These are phyloP conservation scores for Phytophthora cajani DNA, from an alignment of 352 stramenopile species.

Conservation along the genomic window DNA sequence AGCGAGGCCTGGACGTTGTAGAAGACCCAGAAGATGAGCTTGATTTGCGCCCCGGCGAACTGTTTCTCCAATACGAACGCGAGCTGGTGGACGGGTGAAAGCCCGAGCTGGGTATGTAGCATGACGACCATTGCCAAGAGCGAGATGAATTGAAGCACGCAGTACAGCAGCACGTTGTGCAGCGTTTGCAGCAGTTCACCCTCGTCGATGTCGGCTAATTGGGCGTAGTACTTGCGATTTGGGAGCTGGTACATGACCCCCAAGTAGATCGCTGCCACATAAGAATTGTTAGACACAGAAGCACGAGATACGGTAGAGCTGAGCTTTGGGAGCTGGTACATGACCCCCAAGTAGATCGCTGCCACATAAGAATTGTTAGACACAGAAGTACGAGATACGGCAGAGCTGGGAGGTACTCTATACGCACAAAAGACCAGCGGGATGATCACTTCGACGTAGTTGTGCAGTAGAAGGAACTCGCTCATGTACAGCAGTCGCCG, in stretches of 20 bases:
- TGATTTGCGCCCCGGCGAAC: constrained; percentile 28
- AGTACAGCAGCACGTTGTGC: constrained; percentile 21
- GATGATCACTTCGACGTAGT: constrained; percentile 20
- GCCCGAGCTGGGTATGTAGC: constrained; percentile 7
- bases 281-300: not conserved
- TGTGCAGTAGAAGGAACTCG: constrained; percentile 14
- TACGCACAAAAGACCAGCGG: constrained; percentile 12
- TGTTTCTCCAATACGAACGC: constrained; percentile 40
- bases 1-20: constrained; percentile 29
- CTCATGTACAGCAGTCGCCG: constrained; percentile 5
- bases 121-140: not conserved
- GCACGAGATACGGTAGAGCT: no score
- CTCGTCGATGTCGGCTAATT: constrained; percentile 15
- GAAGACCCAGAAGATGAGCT: constrained; percentile 34
- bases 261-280: constrained; percentile 29
- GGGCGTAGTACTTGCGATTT: constrained; percentile 38
- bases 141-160: not conserved
- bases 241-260: constrained; percentile 24
- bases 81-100: constrained; percentile 30
- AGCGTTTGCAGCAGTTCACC: constrained; percentile 21
- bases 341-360: constrained; percentile 31
- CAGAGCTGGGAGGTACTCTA: no score
- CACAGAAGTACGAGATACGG: not conserved
- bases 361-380: not conserved
- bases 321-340: constrained; percentile 32